A percentile compares a stretch with the other conserved stretches of the same genome.
Evolutionary conservation across 2,329 filamentous ascomycete species (phyloP).

Genomic region (Alternaria brassicae): DNA sequence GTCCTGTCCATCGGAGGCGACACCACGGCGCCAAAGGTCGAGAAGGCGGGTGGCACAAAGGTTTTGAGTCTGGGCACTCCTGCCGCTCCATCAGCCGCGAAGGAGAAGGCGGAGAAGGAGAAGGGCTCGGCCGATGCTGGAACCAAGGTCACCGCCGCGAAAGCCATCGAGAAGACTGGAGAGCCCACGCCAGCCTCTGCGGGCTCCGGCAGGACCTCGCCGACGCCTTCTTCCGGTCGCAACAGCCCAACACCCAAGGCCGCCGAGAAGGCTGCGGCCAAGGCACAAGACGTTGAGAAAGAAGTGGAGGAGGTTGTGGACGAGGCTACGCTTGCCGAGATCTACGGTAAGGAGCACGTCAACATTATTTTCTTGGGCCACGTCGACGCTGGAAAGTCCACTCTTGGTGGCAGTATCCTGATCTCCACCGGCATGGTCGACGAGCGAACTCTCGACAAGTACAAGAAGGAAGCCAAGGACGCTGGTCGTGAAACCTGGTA

Average conservation of each 20-base stretch:
- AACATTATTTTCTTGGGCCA: slow-evolving; percentile 99
- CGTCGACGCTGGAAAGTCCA: slow-evolving; percentile 98
- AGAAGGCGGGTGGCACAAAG: slow-evolving; percentile 64
- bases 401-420: slow-evolving; percentile 89
- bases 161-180: slow-evolving; percentile 91
- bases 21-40: slow-evolving; percentile 61
- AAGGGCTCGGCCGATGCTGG: slow-evolving; percentile 68
- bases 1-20: slow-evolving; percentile 67
- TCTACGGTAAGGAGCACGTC: slow-evolving; percentile 92
- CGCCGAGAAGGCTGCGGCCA: slow-evolving; percentile 66
- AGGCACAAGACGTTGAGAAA: slow-evolving; percentile 83
- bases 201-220: slow-evolving; percentile 75
- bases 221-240: slow-evolving; percentile 81
- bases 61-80: slow-evolving; percentile 76
- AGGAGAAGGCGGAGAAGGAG: slow-evolving; percentile 54
- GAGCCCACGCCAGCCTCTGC: slow-evolving; percentile 62
- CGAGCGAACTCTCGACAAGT: slow-evolving; percentile 96
- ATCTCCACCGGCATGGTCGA: slow-evolving; percentile 99
- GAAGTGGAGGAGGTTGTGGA: slow-evolving; percentile 81
- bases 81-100: slow-evolving; percentile 60
- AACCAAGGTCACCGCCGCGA: slow-evolving; percentile 82
- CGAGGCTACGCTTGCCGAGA: slow-evolving; percentile 86
- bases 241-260: slow-evolving; percentile 72
- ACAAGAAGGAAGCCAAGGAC: slow-evolving; percentile 88
- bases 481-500: slow-evolving; percentile 98